A percentile compares a stretch with the other conserved stretches of the same genome.
These are phyloP conservation scores for Penicillium lagena DNA, from an alignment of 495 filamentous ascomycete genomes.

Conservation along the genomic window DNA sequence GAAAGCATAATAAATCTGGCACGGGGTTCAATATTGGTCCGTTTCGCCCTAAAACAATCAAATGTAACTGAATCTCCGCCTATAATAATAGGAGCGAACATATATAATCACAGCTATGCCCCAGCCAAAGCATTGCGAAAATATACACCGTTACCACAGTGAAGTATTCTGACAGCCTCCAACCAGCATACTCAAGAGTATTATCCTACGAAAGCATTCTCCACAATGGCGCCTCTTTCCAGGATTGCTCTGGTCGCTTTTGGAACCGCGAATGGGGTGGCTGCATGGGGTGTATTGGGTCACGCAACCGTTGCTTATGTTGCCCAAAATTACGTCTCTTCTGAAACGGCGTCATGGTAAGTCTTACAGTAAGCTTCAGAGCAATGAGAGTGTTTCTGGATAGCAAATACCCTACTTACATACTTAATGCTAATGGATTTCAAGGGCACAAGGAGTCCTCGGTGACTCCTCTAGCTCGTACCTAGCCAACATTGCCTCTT, in stretches of 20 bases:
- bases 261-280: conserved; percentile 6
- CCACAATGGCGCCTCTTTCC: conserved; percentile 6
- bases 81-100: background rate
- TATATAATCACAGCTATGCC: background rate
- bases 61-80: background rate
- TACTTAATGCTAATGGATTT: conserved; percentile 1
- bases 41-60: background rate
- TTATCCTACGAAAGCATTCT: background rate
- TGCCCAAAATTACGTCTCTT: conserved; percentile 44
- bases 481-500: conserved; percentile 53
- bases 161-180: no score
- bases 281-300: conserved; percentile 52
- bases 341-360: conserved; percentile 33
- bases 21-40: background rate
- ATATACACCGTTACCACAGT: no score
- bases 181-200: background rate
- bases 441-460: conserved; percentile 17
- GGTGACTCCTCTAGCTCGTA: conserved; percentile 42
- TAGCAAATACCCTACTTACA: no score
- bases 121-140: no score
- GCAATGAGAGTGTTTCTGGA: no score
- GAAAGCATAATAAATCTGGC: background rate
- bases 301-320: conserved; percentile 58
- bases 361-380: background rate
- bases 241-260: conserved; percentile 8